These are phyloP conservation scores for Cryptococcus jaspeensis DNA, from an alignment of 1,284 basidiomycete species.

Conservation along the genomic window DNA sequence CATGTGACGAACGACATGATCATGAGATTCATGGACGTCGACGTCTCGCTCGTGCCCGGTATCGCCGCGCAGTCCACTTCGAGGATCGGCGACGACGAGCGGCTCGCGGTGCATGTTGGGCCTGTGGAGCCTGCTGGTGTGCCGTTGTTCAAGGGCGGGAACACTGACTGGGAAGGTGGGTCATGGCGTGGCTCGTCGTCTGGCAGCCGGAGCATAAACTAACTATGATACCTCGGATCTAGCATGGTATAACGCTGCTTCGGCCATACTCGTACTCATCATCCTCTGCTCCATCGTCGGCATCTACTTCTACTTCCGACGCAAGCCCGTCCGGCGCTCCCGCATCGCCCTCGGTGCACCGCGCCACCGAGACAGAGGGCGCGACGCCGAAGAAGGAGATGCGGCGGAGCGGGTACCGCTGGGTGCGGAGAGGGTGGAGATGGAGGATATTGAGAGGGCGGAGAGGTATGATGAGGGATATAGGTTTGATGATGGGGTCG, in stretches of 20 bases:
- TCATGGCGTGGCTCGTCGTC: neutral
- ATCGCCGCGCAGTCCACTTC: constrained; percentile 59
- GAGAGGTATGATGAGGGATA: constrained; percentile 46
- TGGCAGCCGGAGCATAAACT: neutral
- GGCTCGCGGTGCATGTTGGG: constrained; percentile 37
- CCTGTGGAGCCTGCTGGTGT: constrained; percentile 27
- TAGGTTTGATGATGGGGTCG: constrained; percentile 25
- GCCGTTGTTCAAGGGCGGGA: constrained; percentile 68
- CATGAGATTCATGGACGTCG: constrained; percentile 86
- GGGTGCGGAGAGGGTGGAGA: constrained; percentile 48
- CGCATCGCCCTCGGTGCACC: constrained; percentile 16
- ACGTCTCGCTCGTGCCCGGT: constrained; percentile 76
- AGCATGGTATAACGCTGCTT: constrained; percentile 91
- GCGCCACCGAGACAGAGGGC: constrained; percentile 1
- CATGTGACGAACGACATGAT: constrained; percentile 96
- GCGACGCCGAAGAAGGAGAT: constrained; percentile 22
- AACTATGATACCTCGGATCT: constrained; percentile 7
- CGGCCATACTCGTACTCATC: constrained; percentile 75
- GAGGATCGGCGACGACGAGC: constrained; percentile 42
- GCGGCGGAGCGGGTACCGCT: constrained; percentile 63
- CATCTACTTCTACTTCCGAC: constrained; percentile 38
- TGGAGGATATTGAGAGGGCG: constrained; percentile 40
- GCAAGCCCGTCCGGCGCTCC: constrained; percentile 43
- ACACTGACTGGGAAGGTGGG: constrained; percentile 76
- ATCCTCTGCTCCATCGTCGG: constrained; percentile 71